Evolutionary conservation across 23 red algal genomes (phyloP), one percentile per base, ranked within the genome.

Genomic region (Gracilaria domingensis): DNA sequence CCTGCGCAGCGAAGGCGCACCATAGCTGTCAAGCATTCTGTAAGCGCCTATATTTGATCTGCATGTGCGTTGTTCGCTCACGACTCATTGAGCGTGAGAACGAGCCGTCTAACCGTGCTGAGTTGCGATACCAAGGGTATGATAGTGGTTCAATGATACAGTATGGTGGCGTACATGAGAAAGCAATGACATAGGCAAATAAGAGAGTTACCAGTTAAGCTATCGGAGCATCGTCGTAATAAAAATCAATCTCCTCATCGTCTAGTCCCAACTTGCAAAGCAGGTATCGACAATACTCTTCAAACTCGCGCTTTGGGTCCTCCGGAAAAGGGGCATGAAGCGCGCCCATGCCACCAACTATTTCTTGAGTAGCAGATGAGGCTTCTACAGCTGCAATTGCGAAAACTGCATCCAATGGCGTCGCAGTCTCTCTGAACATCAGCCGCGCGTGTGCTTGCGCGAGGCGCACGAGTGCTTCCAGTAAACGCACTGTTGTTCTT

Each of bases 401-500:
- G 86, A 96, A 99, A 17, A 95, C 91, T 23, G 94, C 97, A 66
- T 99, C 97, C 79, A 96, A 74, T 47, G 93, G 93, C 8, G 89
- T 77, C 0, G 97, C 97, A 28, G 79, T 75, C 24, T 81, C 64
- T 32, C 97, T 81, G 42, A 92, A 98, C 89, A 96, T 95, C 16
- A 98, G 89, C 18, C 97, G 76, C 17, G 97, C 97, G 53, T 99
- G 97, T 18, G 97, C 90, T 26, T 96, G 94, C 20, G 94, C 90
- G 20, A 99, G 94, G 0, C 97, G 75, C 16, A 96, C 91, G 1
- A 99, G 97, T 28, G 97, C 94, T 71, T 99, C 94, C 39, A 99
- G 59, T 25, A 99, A 88, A 11, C 97, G 97, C n/a, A 99, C 97
- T 33, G 97, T 99, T 20, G 97, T 99, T 53, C 97, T 82, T 11